Percentiles rank a stretch among this genome's conserved stretches.
These are phyloP conservation scores for Neurospora sp. DNA, from an alignment of 495 filamentous ascomycete genomes.

Conservation along the genomic window DNA sequence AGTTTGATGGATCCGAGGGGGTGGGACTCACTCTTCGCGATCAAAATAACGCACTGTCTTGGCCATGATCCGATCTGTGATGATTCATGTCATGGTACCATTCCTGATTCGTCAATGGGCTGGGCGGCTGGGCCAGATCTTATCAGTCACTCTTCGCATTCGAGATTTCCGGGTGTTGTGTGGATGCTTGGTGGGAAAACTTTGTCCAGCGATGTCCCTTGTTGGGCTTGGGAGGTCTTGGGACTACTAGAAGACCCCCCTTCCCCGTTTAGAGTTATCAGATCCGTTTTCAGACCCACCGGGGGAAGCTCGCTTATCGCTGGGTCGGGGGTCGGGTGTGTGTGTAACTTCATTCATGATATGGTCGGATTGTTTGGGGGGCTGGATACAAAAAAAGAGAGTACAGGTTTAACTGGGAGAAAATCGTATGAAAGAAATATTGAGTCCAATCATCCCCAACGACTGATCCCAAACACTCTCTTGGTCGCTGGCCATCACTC, in stretches of 20 bases:
- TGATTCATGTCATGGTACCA: neutral
- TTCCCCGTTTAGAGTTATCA: constrained; percentile 10
- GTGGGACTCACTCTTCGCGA: neutral
- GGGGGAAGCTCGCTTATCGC: neutral
- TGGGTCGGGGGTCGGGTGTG: neutral
- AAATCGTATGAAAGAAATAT: neutral
- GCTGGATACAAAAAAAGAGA: too few relatives aligned
- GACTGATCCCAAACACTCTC: neutral
- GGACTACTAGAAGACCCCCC: neutral
- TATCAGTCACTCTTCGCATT: neutral
- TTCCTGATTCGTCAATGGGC: neutral
- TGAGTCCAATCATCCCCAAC: too few relatives aligned
- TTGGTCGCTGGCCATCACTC: neutral
- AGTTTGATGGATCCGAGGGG: neutral
- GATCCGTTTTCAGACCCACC: constrained; percentile 4
- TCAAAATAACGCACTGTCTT: neutral
- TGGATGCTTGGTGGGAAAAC: neutral
- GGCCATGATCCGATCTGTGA: neutral
- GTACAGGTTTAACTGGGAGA: neutral
- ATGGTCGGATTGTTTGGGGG: neutral
- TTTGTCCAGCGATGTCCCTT: neutral
- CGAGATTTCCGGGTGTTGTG: neutral
- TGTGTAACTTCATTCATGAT: too few relatives aligned
- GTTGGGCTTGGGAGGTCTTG: neutral
- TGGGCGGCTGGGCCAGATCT: neutral